These are phyloP conservation scores for Saposhnikovia divaricata DNA, from an alignment of 129 eudicot genomes.

Conservation along the genomic window DNA sequence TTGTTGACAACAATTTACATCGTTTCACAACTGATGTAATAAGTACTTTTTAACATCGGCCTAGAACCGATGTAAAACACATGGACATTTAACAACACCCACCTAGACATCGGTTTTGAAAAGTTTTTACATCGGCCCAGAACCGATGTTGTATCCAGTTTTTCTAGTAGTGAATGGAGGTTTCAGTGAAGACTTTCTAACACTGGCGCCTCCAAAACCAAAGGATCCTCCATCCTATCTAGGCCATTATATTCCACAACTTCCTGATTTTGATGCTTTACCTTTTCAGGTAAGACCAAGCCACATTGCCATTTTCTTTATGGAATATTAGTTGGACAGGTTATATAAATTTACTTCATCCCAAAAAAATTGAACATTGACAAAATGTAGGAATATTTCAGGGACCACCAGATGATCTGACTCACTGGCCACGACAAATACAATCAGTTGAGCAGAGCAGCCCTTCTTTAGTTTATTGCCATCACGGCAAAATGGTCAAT, in stretches of 20 bases:
- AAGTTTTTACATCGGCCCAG: too few species aligned
- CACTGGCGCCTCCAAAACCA: constrained; percentile 56
- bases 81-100: too few species aligned
- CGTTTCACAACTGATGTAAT: too few species aligned
- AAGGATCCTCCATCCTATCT: constrained; percentile 27
- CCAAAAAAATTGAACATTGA: not conserved
- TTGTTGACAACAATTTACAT: too few species aligned
- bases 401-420: constrained; percentile 26
- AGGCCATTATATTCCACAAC: constrained; percentile 15
- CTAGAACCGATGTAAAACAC: too few species aligned
- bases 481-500: constrained; percentile 14
- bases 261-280: constrained; percentile 18
- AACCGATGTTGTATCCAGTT: too few species aligned
- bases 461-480: constrained; percentile 57
- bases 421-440: constrained; percentile 17
- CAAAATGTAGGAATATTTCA: constrained; percentile 17
- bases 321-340: constrained; percentile 1
- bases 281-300: constrained; percentile 30
- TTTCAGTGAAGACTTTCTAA: constrained; percentile 45
- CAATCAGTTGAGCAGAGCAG: constrained; percentile 31
- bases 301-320: not conserved
- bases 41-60: too few species aligned
- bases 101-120: too few species aligned
- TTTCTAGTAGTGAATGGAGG: too few species aligned
- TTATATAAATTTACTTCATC: not conserved